Conservation (phyloP, 805 yeast genomes). For the Kazachstania africana region DNA sequence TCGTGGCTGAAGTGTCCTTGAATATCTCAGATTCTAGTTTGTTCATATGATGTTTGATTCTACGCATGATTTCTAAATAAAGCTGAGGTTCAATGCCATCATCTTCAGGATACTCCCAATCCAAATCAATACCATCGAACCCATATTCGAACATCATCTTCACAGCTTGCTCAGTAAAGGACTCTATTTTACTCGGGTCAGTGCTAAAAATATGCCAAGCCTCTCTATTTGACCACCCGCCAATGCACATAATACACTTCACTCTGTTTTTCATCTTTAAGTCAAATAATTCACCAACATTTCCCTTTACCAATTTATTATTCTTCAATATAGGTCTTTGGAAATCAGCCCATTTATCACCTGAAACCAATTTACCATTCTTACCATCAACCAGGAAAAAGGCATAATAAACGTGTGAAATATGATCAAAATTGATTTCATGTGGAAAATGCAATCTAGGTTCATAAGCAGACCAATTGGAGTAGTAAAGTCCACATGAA, state of each 20-base stretch:
- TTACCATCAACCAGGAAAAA: constrained; percentile 48
- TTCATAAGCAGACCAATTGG: constrained; percentile 59
- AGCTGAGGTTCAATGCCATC: constrained; percentile 31
- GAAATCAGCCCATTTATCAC: constrained; percentile 60
- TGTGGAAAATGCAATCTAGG: constrained; percentile 46
- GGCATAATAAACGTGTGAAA: constrained; percentile 70
- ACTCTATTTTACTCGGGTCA: constrained; percentile 25
- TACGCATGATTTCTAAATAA: constrained; percentile 33
- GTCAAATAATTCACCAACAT: constrained; percentile 36
- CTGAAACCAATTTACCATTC: constrained; percentile 41
- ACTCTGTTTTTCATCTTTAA: constrained; percentile 27
- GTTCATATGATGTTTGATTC: constrained; percentile 31
- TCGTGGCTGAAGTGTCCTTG: too few relatives aligned
- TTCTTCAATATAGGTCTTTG: constrained; percentile 22
- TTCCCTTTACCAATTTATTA: constrained; percentile 29
- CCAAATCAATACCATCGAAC: constrained; percentile 86
- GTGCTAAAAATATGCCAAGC: constrained; percentile 38
- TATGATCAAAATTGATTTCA: constrained; percentile 43
- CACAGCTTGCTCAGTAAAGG: constrained; percentile 41
- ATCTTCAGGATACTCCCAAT: constrained; percentile 80
- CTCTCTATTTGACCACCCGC: constrained; percentile 58
- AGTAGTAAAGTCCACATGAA: constrained; percentile 33
- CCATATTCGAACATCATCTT: constrained; percentile 40
- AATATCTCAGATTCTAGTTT: constrained; percentile 25
- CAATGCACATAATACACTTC: constrained; percentile 62